Percentiles rank a stretch among this genome's conserved stretches.
These are phyloP conservation scores for Apiospora saccharicola DNA, from an alignment of 2,329 filamentous ascomycete species.

Conservation along the genomic window DNA sequence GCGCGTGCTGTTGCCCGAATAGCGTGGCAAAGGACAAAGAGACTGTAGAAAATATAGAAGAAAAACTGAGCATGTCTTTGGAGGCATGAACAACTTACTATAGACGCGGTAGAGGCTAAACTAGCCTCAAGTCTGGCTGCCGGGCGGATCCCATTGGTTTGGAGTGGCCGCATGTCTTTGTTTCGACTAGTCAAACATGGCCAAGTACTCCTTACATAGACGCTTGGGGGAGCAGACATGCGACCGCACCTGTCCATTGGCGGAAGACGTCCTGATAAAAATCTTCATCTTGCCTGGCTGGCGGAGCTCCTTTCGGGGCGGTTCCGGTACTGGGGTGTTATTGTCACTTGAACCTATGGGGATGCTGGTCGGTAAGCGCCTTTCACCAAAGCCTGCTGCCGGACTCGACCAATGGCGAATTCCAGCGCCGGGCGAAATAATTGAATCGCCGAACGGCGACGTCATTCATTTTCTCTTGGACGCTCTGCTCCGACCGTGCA, in stretches of 20 bases:
- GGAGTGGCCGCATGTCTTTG: not conserved
- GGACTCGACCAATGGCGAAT: conserved; percentile 1
- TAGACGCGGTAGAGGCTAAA: conserved; percentile 4
- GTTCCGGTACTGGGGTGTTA: not conserved
- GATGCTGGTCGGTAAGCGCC: not conserved
- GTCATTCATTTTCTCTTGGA: not conserved
- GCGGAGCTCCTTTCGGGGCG: not conserved
- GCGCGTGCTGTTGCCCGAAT: not conserved
- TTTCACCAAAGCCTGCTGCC: not conserved
- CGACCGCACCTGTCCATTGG: not conserved
- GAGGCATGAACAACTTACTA: not conserved
- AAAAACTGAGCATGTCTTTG: not conserved
- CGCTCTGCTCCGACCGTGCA: not conserved
- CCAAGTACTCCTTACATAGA: not conserved
- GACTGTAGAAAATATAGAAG: not conserved
- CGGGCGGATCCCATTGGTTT: conserved; percentile 5
- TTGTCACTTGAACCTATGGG: not conserved
- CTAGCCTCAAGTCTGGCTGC: conserved; percentile 11
- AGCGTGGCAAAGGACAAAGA: not conserved
- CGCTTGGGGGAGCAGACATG: not conserved
- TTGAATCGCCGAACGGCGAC: not conserved
- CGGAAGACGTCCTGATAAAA: not conserved
- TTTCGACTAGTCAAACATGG: not conserved
- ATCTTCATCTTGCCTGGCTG: not conserved
- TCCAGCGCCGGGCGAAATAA: not conserved